Percentiles rank a stretch among this genome's conserved stretches.
These are phyloP conservation scores for Passalora sequoiae DNA, from an alignment of 2,329 filamentous ascomycete genomes.

Conservation along the genomic window DNA sequence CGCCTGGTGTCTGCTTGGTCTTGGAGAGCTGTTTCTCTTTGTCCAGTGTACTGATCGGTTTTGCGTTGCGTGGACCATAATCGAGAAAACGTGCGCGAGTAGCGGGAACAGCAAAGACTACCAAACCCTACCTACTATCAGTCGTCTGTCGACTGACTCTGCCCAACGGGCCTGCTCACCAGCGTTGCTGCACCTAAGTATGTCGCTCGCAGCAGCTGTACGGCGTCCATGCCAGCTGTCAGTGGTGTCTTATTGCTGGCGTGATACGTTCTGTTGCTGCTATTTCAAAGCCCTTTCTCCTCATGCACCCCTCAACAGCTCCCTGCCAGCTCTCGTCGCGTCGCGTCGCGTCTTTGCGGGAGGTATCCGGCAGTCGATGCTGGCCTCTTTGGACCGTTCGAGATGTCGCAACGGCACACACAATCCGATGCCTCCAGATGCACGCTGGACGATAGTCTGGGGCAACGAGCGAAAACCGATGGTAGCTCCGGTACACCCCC, in stretches of 20 bases:
- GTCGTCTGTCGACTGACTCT: slow-evolving; percentile 6
- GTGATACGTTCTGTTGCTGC: neutral
- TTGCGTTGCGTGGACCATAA: slow-evolving; percentile 51
- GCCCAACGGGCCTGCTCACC: slow-evolving; percentile 15
- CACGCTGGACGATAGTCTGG: too few species aligned
- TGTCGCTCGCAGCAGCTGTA: slow-evolving; percentile 14
- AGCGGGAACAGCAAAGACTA: slow-evolving; percentile 47
- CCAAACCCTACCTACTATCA: slow-evolving; percentile 43
- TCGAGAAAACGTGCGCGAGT: slow-evolving; percentile 53
- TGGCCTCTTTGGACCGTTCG: too few species aligned
- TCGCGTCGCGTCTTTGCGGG: neutral
- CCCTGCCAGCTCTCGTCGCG: neutral
- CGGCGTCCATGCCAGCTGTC: slow-evolving; percentile 8
- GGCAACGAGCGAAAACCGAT: too few species aligned
- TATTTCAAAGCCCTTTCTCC: neutral
- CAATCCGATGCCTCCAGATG: too few species aligned
- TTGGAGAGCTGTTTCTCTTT: neutral
- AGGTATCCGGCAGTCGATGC: too few species aligned
- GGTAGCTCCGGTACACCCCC: too few species aligned
- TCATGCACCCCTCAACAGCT: neutral
- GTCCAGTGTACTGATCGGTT: slow-evolving; percentile 13
- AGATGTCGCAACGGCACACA: too few species aligned
- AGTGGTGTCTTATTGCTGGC: neutral
- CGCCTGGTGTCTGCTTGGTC: neutral
- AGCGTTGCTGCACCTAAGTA: slow-evolving; percentile 19